Conservation (phyloP, 2,329 filamentous ascomycete genomes). For the Fusarium cicatricum region DNA sequence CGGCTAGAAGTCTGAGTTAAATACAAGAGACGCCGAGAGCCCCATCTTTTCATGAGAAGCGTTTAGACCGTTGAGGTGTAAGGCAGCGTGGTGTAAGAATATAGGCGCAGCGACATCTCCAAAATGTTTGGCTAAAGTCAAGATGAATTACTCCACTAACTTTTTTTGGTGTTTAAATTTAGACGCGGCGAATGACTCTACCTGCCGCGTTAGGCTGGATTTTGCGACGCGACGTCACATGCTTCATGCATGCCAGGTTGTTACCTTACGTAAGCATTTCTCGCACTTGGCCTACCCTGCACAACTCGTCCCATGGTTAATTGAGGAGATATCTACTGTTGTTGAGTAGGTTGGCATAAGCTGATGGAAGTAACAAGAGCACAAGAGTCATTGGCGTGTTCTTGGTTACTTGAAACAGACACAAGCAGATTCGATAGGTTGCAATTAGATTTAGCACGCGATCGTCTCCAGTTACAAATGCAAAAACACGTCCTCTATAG, state of each 20-base stretch:
- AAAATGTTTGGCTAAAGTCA: neutral
- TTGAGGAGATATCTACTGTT: too few relatives aligned
- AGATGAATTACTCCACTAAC: neutral
- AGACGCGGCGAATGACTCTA: slow-evolving; percentile 29
- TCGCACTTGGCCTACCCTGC: neutral
- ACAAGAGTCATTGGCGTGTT: too few relatives aligned
- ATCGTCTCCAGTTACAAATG: too few relatives aligned
- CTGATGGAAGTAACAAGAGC: too few relatives aligned
- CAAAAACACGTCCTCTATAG: too few relatives aligned
- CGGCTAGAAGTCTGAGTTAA: slow-evolving; percentile 26
- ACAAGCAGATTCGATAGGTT: too few relatives aligned
- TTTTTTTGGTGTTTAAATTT: slow-evolving; percentile 13
- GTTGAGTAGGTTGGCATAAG: too few relatives aligned
- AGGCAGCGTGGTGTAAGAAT: slow-evolving; percentile 2
- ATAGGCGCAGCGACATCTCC: slow-evolving; percentile 10
- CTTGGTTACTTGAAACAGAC: too few relatives aligned
- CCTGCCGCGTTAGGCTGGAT: slow-evolving; percentile 23
- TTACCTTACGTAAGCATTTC: slow-evolving; percentile 5
- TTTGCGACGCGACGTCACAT: slow-evolving; percentile 27
- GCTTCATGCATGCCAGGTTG: neutral
- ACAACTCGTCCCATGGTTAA: neutral
- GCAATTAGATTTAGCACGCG: too few relatives aligned
- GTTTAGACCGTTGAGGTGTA: neutral
- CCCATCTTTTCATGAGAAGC: slow-evolving; percentile 45
- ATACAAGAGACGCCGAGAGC: slow-evolving; percentile 29